Evolutionary conservation across 2,329 filamentous ascomycete species (phyloP).

Genomic region (Stromatinia cepivora): DNA sequence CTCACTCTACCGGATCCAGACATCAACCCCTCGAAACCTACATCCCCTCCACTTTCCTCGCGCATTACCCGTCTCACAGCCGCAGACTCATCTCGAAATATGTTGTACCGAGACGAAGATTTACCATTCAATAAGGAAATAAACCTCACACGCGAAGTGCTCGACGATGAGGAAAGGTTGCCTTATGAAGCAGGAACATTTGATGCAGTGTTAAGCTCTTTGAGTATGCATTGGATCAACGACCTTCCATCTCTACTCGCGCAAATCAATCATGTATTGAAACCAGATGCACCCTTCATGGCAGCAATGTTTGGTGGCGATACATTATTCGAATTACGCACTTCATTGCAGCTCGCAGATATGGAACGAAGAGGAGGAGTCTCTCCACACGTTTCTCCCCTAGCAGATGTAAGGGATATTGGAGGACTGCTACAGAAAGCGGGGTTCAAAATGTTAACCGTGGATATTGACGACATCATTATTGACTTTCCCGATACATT

Average conservation of each 20-base stretch:
- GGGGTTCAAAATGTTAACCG: conserved; percentile 92
- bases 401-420: conserved; percentile 89
- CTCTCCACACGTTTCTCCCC: conserved; percentile 82
- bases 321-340: conserved; percentile 88
- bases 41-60: conserved; percentile 65
- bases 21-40: conserved; percentile 52
- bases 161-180: conserved; percentile 72
- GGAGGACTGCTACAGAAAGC: conserved; percentile 83
- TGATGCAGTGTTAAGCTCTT: conserved; percentile 84
- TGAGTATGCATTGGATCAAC: conserved; percentile 97
- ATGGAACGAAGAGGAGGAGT: conserved; percentile 89
- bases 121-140: conserved; percentile 74
- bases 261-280: conserved; percentile 83
- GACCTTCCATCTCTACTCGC: conserved; percentile 82
- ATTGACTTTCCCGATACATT: conserved; percentile 92
- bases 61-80: conserved; percentile 75
- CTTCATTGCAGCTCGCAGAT: conserved; percentile 89
- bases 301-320: conserved; percentile 97
- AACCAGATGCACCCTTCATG: conserved; percentile 88
- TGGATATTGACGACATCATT: conserved; percentile 95
- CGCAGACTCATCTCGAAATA: conserved; percentile 73
- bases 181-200: conserved; percentile 77
- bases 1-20: conserved; percentile 71
- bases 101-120: conserved; percentile 78
- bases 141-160: conserved; percentile 69